A percentile compares a stretch with the other conserved stretches of the same genome.
phyloP scores from a whole-genome alignment of 768 basidiomycete genomes.

The Cystobasidiopsis lactophilus region DNA sequence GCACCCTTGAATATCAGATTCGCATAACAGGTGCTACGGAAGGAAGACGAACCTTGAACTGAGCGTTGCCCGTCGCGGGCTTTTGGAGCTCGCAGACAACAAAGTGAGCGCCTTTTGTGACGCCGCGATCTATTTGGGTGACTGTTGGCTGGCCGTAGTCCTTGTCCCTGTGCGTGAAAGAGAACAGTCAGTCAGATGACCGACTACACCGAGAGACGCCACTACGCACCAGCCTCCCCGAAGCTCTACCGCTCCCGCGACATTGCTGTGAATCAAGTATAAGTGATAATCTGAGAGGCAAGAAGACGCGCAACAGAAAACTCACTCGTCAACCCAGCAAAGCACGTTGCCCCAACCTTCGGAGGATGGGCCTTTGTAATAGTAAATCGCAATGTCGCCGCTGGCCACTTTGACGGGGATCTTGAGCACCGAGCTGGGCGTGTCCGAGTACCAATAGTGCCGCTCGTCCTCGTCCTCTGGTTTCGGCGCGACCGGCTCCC shows the following conservation, averaged over 20 bases:
- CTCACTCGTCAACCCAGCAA: slow-evolving; percentile 99
- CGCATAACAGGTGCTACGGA: background rate
- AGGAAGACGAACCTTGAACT: background rate
- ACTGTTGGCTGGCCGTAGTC: slow-evolving; percentile 41
- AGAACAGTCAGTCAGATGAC: slow-evolving; percentile 27
- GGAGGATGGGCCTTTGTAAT: slow-evolving; percentile 45
- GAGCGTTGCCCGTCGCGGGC: background rate
- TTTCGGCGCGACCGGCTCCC: slow-evolving; percentile 40
- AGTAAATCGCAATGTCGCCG: slow-evolving; percentile 85
- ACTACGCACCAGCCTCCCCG: slow-evolving; percentile 32
- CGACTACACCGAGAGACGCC: too few species aligned
- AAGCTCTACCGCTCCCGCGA: slow-evolving; percentile 47
- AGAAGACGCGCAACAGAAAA: too few species aligned
- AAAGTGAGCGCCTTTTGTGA: slow-evolving; percentile 71
- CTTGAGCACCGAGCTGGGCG: slow-evolving; percentile 58
- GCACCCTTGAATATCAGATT: too few species aligned
- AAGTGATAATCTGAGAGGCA: too few species aligned
- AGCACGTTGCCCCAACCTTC: slow-evolving; percentile 42
- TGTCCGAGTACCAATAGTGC: slow-evolving; percentile 83
- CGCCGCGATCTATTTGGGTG: slow-evolving; percentile 63
- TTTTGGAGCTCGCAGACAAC: slow-evolving; percentile 65
- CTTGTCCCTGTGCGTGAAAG: slow-evolving; percentile 30
- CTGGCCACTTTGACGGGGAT: slow-evolving; percentile 65
- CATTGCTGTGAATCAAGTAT: too few species aligned
- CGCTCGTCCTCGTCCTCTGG: slow-evolving; percentile 31